Evolutionary conservation across 345 rosid genomes (phyloP), one percentile per base, ranked within the genome.

Genomic region (Ceriops decandra): DNA sequence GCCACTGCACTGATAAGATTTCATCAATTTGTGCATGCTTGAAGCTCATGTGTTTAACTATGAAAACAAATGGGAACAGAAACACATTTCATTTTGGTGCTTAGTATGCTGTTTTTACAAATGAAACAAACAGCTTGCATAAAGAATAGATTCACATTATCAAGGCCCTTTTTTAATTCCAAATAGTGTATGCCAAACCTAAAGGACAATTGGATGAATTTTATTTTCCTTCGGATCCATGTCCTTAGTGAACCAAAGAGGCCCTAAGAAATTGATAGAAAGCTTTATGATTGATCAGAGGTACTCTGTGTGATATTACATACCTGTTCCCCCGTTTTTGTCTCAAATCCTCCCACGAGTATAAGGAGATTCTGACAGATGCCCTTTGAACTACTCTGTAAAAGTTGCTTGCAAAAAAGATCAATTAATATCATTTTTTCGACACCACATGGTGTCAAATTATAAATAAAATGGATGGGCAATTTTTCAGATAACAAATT

Each of bases 321-420:
- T 67, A 90, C 96, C 95, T 93, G 96, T 80, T 93, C 97, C 68
- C 96, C 97, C 42, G 88, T 84, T 78, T 81, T 81, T 51, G 95
- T 90, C 87, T 90, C 97, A 80, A 93, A 93, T 33, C 96, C 97
- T 69, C 98, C 97, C 61, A 90, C 77, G 66, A 93, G 95, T 56
- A 83, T 21, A 54, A 85, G 72, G 21, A 93, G 87, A 84, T 84
- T 90, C 79, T 80, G 82, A 70, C 87, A 84, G 49, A 81, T 70
- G 66, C 80, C 87, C 68, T 78, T 71, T 58, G 86, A 60, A 72
- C 80, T 81, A 83, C 89, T 83, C 97, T 90, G 89, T 77, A 76
- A 46, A 72, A 64, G 24, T 27, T 17, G 52, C 2, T 22, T 28
- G 58, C n/a, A 15, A 27, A 33, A 46, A 53, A 24, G 52, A 47